Evolutionary conservation across 2,329 filamentous ascomycete genomes (phyloP).

Genomic region (Ophiosphaerella korrae): DNA sequence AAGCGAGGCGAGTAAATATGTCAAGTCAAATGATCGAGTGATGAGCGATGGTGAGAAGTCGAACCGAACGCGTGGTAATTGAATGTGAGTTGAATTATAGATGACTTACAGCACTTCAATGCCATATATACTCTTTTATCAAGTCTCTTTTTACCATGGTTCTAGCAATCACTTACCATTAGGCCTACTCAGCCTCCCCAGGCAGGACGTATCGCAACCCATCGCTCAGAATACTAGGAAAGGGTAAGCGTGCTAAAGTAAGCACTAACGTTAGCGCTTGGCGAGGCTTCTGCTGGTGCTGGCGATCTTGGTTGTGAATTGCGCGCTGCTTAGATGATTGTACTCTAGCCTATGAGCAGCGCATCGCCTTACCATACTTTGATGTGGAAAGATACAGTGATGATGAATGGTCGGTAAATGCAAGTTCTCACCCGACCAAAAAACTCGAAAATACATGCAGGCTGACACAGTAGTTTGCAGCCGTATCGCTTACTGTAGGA

Average conservation of each 20-base stretch:
- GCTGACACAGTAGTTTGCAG: no score
- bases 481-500: no score
- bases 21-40: neutral
- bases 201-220: neutral
- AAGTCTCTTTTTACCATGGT: neutral
- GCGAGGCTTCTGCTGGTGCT: neutral
- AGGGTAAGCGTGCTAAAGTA: neutral
- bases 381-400: no score
- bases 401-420: no score
- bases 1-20: neutral
- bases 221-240: neutral
- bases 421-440: no score
- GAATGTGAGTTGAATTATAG: neutral
- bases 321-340: no score
- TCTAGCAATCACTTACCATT: neutral
- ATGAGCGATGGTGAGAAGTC: no score
- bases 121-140: neutral
- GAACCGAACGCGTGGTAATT: neutral
- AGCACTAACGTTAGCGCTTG: neutral
- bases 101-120: neutral
- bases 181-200: neutral
- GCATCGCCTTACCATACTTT: no score
- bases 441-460: no score
- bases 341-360: no score
- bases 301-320: neutral